Percentiles rank a stretch among this genome's conserved stretches.
These are phyloP conservation scores for Cordyceps tenuipes DNA, from an alignment of 2,329 filamentous ascomycete species.

Conservation along the genomic window DNA sequence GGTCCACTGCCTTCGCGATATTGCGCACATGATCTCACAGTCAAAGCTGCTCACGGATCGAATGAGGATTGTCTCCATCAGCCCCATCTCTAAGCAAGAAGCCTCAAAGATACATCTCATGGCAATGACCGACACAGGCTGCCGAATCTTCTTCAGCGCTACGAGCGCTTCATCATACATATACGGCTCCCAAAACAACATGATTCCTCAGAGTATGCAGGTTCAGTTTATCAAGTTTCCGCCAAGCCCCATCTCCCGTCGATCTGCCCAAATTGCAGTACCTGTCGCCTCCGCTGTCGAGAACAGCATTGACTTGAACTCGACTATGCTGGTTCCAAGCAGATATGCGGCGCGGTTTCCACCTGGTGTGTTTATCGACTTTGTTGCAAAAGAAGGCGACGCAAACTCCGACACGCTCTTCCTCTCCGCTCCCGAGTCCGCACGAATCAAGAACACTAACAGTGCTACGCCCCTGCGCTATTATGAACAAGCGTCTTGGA, in stretches of 20 bases:
- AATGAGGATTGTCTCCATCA: slow-evolving; percentile 74
- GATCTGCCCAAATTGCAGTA: slow-evolving; percentile 22
- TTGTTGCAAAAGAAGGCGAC: slow-evolving; percentile 56
- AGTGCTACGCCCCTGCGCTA: slow-evolving; percentile 49
- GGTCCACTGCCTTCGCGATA: slow-evolving; percentile 56
- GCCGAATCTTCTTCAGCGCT: slow-evolving; percentile 84
- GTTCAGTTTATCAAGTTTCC: slow-evolving; percentile 96
- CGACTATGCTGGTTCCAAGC: slow-evolving; percentile 40
- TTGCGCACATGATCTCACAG: slow-evolving; percentile 75
- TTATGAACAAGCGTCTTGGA: slow-evolving; percentile 72
- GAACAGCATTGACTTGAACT: slow-evolving; percentile 38
- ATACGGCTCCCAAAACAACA: slow-evolving; percentile 49
- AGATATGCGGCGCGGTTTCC: slow-evolving; percentile 56
- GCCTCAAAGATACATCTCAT: slow-evolving; percentile 80
- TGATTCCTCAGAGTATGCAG: slow-evolving; percentile 87
- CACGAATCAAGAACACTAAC: slow-evolving; percentile 61
- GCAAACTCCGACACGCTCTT: slow-evolving; percentile 64
- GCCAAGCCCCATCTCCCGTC: slow-evolving; percentile 38
- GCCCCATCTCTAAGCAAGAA: slow-evolving; percentile 70
- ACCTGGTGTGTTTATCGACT: slow-evolving; percentile 86
- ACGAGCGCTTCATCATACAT: slow-evolving; percentile 67
- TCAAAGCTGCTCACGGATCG: slow-evolving; percentile 62
- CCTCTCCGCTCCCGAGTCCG: slow-evolving; percentile 79
- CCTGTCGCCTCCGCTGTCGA: slow-evolving; percentile 22
- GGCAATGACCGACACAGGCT: slow-evolving; percentile 83